Percentiles rank a stretch among this genome's conserved stretches.
Conservation (phyloP, 1,284 basidiomycete genomes). For the Leucocoprinus gongylophorus region DNA sequence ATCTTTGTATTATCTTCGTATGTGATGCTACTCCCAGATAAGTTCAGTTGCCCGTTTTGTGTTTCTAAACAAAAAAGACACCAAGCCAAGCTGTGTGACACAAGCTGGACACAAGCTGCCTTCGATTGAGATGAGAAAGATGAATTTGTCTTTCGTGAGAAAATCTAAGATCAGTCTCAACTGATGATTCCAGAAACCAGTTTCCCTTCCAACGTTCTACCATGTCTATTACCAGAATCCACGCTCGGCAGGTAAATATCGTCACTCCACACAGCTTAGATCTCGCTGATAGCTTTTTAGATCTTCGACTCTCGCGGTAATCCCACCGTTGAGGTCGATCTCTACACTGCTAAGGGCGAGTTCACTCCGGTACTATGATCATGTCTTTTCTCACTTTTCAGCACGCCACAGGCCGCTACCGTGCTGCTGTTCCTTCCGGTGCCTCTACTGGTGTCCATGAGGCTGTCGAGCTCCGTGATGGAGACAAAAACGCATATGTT, state of each 20-base stretch:
- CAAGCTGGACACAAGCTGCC: no score
- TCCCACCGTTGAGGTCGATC: constrained; percentile 94
- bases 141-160: constrained; percentile 23
- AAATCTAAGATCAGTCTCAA: constrained; percentile 26
- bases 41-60: no score
- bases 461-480: constrained; percentile 98
- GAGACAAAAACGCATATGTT: constrained; percentile 88
- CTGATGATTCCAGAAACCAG: constrained; percentile 24
- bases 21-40: no score
- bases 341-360: constrained; percentile 78
- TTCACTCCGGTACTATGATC: constrained; percentile 1
- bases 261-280: constrained; percentile 8
- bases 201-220: constrained; percentile 30
- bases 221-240: constrained; percentile 86
- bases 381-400: constrained; percentile 17
- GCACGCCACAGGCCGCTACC: constrained; percentile 71
- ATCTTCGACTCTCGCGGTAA: constrained; percentile 98
- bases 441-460: constrained; percentile 99
- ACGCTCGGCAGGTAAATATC: constrained; percentile 74
- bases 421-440: constrained; percentile 94
- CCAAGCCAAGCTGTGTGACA: no score
- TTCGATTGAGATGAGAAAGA: neutral
- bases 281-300: constrained; percentile 36
- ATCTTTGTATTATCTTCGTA: no score
- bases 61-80: no score